Conservation (phyloP, 2,329 filamentous ascomycete genomes). For the Trichoderma oligosporum region DNA sequence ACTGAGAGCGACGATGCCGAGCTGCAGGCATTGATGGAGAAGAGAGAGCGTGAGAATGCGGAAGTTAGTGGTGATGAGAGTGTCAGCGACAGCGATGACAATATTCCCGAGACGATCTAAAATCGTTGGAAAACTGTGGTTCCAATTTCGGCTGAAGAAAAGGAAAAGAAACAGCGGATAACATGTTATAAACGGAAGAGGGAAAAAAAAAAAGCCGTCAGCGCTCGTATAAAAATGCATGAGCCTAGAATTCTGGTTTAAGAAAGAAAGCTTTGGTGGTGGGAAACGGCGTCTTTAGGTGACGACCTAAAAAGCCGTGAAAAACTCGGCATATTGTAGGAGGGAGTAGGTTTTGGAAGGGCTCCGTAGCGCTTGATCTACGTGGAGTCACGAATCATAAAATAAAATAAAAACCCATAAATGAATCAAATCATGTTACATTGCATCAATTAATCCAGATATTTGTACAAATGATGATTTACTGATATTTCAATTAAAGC, state of each 20-base stretch:
- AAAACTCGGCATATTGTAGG: conserved; percentile 9
- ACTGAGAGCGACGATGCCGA: conserved; percentile 98
- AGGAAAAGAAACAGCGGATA: conserved; percentile 8
- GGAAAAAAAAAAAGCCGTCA: background rate
- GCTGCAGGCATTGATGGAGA: conserved; percentile 97
- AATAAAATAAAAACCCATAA: conserved; percentile 4
- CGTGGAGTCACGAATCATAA: background rate
- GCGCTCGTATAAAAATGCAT: conserved; percentile 5
- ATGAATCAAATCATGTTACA: background rate
- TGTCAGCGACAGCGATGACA: conserved; percentile 91
- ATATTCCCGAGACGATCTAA: conserved; percentile 46
- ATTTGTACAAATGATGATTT: background rate
- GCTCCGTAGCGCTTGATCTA: background rate
- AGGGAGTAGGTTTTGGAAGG: conserved; percentile 5
- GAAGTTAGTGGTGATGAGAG: conserved; percentile 98
- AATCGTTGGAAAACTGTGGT: conserved; percentile 8
- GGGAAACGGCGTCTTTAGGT: conserved; percentile 15
- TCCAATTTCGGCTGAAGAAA: conserved; percentile 5
- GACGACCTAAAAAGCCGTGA: conserved; percentile 11
- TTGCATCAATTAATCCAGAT: background rate
- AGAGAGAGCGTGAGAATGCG: conserved; percentile 95
- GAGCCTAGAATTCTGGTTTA: conserved; percentile 18
- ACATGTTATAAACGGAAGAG: background rate
- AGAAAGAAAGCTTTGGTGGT: conserved; percentile 12
- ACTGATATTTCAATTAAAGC: background rate